phyloP scores from a whole-genome alignment of 768 basidiomycete genomes.

The Lactifluus piperatus region DNA sequence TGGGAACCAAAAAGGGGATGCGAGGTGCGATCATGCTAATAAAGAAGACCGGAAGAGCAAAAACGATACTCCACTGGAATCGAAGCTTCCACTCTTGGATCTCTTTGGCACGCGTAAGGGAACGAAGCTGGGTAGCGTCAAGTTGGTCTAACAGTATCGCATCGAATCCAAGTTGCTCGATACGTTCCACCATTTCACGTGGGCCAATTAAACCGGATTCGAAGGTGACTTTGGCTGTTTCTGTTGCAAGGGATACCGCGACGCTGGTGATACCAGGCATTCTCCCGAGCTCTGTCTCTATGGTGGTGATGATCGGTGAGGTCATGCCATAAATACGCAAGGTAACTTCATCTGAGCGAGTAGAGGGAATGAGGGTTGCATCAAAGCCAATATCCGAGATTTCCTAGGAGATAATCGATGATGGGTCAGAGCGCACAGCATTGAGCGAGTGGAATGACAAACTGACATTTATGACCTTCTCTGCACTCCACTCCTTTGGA shows the following conservation, averaged over 20 bases:
- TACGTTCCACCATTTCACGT: constrained; percentile 80
- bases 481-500: constrained; percentile 65
- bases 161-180: constrained; percentile 87
- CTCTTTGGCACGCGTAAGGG: constrained; percentile 83
- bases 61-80: constrained; percentile 62
- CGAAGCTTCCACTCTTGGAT: constrained; percentile 82
- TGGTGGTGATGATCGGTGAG: constrained; percentile 63
- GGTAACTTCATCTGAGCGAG: constrained; percentile 56
- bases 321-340: constrained; percentile 90
- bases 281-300: constrained; percentile 59
- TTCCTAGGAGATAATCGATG: constrained; percentile 45
- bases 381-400: constrained; percentile 92
- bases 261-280: constrained; percentile 69
- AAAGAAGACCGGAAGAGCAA: constrained; percentile 93
- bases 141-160: constrained; percentile 75
- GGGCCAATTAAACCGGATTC: constrained; percentile 66
- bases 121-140: constrained; percentile 76
- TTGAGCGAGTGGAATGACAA: neutral
- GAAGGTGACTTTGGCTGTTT: constrained; percentile 66
- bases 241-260: constrained; percentile 66
- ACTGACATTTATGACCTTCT: constrained; percentile 70
- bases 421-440: neutral
- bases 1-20: constrained; percentile 46
- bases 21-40: constrained; percentile 76
- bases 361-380: constrained; percentile 63